phyloP scores from a whole-genome alignment of 805 yeast genomes.

The Wickerhamiella kazuoi region DNA sequence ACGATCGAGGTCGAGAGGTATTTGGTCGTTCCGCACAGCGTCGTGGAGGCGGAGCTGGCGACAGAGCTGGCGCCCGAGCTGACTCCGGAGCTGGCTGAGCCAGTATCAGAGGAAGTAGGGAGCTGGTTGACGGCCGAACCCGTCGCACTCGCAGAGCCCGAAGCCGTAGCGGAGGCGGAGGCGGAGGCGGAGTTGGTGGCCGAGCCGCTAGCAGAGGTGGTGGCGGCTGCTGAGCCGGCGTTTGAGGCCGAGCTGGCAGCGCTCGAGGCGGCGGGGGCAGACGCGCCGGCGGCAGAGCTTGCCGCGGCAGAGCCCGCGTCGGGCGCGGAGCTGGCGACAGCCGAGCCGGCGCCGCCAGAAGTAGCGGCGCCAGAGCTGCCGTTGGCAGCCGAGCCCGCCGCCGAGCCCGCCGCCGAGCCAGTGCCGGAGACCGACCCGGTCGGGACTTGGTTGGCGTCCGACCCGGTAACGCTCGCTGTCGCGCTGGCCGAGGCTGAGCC shows the following conservation, averaged over 20 bases:
- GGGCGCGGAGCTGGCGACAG: constrained; percentile 3
- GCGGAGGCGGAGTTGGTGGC: background rate
- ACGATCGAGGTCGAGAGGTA: too few relatives aligned
- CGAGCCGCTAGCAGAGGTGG: background rate
- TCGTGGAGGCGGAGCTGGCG: too few relatives aligned
- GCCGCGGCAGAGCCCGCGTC: constrained; percentile 5
- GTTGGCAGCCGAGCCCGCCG: background rate
- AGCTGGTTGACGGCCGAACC: too few relatives aligned
- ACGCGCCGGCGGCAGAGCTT: constrained; percentile 5
- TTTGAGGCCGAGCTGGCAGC: constrained; percentile 1
- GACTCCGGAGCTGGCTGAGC: too few relatives aligned
- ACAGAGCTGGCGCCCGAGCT: too few relatives aligned
- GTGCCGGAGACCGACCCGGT: background rate
- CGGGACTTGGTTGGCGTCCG: background rate
- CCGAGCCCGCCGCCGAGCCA: background rate
- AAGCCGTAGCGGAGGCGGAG: background rate
- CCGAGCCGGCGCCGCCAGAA: background rate
- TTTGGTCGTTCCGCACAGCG: too few relatives aligned
- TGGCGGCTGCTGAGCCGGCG: background rate
- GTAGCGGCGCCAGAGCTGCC: background rate
- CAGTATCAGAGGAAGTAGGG: constrained; percentile 1
- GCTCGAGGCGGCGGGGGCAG: constrained; percentile 2
- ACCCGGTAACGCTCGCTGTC: background rate
- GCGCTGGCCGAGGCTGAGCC: background rate
- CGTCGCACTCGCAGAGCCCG: constrained; percentile 1